Percentiles rank a stretch among this genome's conserved stretches.
Conservation (phyloP, 202 grass and related monocot genomes). For the Schoenoplectus tabernaemontani region DNA sequence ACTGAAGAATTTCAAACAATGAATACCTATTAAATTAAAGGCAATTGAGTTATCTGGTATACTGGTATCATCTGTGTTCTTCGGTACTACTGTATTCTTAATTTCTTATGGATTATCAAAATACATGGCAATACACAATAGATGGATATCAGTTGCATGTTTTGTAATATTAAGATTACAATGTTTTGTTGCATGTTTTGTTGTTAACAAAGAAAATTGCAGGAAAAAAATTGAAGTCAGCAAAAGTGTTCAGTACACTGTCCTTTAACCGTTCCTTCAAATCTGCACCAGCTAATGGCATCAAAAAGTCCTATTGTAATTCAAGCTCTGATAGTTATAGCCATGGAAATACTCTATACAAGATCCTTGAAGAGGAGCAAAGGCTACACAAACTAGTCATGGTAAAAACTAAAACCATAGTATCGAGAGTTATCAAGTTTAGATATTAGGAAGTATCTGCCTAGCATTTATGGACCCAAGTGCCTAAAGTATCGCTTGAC, state of each 20-base stretch:
- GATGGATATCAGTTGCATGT: background rate
- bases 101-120: background rate
- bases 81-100: background rate
- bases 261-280: slow-evolving; percentile 94
- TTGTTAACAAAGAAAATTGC: slow-evolving; percentile 7
- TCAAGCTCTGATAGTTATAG: slow-evolving; percentile 49
- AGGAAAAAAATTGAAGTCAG: slow-evolving; percentile 73
- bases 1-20: background rate
- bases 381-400: slow-evolving; percentile 96
- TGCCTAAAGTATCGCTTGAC: background rate
- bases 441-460: background rate
- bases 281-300: slow-evolving; percentile 45
- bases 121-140: background rate
- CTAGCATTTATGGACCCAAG: slow-evolving; percentile 16
- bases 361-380: slow-evolving; percentile 73
- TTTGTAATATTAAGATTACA: background rate
- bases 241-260: slow-evolving; percentile 82
- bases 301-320: slow-evolving; percentile 36
- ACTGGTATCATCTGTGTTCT: background rate
- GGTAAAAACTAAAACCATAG: slow-evolving; percentile 41
- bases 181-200: no score
- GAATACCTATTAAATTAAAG: background rate
- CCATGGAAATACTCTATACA: slow-evolving; percentile 82
- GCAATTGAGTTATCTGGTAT: no score
- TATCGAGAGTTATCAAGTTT: background rate